phyloP scores from a whole-genome alignment of 2,329 filamentous ascomycete species.

The Apiospora aurea region DNA sequence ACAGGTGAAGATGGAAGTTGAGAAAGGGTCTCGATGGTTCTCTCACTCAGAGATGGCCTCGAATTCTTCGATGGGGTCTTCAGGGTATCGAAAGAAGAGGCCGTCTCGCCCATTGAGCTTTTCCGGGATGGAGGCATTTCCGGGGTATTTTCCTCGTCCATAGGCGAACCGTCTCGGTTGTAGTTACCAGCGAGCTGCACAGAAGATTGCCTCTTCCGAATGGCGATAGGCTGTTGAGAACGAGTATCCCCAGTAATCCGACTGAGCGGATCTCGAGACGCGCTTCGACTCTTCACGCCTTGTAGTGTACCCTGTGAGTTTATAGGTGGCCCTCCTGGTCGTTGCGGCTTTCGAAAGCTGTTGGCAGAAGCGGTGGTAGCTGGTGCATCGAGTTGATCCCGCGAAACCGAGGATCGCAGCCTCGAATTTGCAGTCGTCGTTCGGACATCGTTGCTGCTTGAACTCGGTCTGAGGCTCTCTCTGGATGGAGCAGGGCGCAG shows the following conservation, averaged over 20 bases:
- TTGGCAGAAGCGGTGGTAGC: slow-evolving; percentile 21
- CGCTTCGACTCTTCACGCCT: slow-evolving; percentile 33
- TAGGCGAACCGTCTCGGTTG: slow-evolving; percentile 26
- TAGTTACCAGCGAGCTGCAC: slow-evolving; percentile 33
- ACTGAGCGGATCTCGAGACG: slow-evolving; percentile 32
- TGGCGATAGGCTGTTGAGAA: slow-evolving; percentile 34
- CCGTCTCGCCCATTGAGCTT: slow-evolving; percentile 32
- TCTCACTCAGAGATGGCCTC: slow-evolving; percentile 75
- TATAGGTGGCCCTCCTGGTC: slow-evolving; percentile 32
- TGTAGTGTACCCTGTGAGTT: slow-evolving; percentile 34
- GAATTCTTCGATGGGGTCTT: slow-evolving; percentile 32
- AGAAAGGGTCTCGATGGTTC: slow-evolving; percentile 85
- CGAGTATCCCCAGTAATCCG: slow-evolving; percentile 23
- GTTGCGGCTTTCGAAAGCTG: slow-evolving; percentile 34
- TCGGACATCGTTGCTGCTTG: slow-evolving; percentile 31
- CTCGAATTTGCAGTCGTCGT: slow-evolving; percentile 30
- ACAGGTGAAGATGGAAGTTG: slow-evolving; percentile 80
- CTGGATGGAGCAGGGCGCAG: slow-evolving; percentile 29
- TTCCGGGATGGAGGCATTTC: slow-evolving; percentile 35
- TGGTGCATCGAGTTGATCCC: slow-evolving; percentile 37
- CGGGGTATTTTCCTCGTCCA: slow-evolving; percentile 30
- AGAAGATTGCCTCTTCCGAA: slow-evolving; percentile 36
- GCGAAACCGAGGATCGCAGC: slow-evolving; percentile 37
- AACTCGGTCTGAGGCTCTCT: slow-evolving; percentile 28
- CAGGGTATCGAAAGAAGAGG: slow-evolving; percentile 37